Percentiles rank a stretch among this genome's conserved stretches.
These are phyloP conservation scores for Trametes punicea DNA, from an alignment of 768 basidiomycete species.

Conservation along the genomic window DNA sequence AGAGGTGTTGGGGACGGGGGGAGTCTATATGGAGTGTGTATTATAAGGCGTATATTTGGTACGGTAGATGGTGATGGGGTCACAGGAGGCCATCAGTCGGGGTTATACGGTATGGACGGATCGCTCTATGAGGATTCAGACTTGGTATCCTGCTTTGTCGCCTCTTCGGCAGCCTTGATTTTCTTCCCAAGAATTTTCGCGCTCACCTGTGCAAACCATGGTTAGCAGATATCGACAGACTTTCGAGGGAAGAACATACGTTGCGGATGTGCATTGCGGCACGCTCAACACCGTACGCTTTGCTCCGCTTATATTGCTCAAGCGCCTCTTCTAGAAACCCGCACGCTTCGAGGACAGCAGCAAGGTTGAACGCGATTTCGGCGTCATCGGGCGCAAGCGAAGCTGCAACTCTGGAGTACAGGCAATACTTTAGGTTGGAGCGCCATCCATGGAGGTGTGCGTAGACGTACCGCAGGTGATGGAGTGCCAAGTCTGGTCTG, in stretches of 20 bases:
- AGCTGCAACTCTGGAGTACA: conserved; percentile 60
- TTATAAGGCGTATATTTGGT: too few relatives aligned
- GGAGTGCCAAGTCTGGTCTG: conserved; percentile 81
- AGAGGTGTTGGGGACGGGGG: too few relatives aligned
- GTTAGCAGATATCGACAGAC: conserved; percentile 17
- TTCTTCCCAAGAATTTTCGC: conserved; percentile 73
- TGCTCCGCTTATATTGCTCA: conserved; percentile 75
- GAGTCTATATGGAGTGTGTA: too few relatives aligned
- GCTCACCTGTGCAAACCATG: conserved; percentile 50
- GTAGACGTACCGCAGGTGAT: conserved; percentile 69
- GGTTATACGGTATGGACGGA: too few relatives aligned
- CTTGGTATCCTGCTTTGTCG: conserved; percentile 17
- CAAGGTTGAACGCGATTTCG: conserved; percentile 90
- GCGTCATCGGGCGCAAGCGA: conserved; percentile 86
- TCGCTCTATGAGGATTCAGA: not conserved
- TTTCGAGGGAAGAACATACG: conserved; percentile 38
- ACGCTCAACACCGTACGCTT: conserved; percentile 75
- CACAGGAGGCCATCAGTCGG: too few relatives aligned
- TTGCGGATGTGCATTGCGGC: conserved; percentile 83
- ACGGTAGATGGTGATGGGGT: too few relatives aligned
- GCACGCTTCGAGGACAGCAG: conserved; percentile 89
- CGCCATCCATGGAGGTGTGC: conserved; percentile 21
- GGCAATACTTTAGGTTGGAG: not conserved
- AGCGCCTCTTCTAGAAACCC: conserved; percentile 70
- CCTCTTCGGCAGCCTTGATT: conserved; percentile 43